These are phyloP conservation scores for Noccaea caerulescens DNA, from an alignment of 345 rosid species.

Conservation along the genomic window DNA sequence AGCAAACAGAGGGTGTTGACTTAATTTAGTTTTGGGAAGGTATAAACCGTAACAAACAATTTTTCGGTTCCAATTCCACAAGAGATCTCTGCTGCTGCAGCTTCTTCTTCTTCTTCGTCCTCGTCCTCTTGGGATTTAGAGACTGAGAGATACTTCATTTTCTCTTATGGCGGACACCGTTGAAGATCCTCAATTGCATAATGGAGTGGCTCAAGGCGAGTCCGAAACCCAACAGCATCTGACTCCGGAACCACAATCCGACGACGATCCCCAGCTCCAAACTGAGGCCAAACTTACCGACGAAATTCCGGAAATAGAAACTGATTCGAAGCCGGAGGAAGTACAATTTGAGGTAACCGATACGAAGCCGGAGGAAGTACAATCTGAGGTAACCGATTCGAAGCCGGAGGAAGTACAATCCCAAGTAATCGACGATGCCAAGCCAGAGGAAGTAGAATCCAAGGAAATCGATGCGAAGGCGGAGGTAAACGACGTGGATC, in stretches of 20 bases:
- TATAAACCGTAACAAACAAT: conserved; percentile 10
- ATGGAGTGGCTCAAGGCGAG: conserved; percentile 39
- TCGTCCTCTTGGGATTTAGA: not conserved
- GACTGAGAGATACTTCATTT: not conserved
- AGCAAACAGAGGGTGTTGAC: conserved; percentile 5
- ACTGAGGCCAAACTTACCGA: conserved; percentile 27
- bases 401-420: conserved; percentile 5
- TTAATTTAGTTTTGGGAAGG: conserved; percentile 16
- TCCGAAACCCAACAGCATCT: conserved; percentile 30
- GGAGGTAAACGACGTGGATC: conserved; percentile 50
- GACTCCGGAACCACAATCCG: conserved; percentile 39
- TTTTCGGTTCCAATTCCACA: not conserved
- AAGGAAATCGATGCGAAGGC: conserved; percentile 45
- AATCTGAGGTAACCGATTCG: conserved; percentile 16
- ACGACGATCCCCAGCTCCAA: conserved; percentile 25
- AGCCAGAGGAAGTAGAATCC: conserved; percentile 6
- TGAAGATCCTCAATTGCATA: conserved; percentile 54
- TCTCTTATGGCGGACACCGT: conserved; percentile 47
- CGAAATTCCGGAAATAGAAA: conserved; percentile 26
- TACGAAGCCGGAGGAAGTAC: conserved; percentile 5
- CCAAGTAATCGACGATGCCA: not conserved
- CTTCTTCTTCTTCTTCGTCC: conserved; percentile 17
- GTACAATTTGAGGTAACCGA: not conserved
- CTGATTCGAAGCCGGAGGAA: conserved; percentile 16
- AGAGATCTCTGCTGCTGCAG: conserved; percentile 38